These are phyloP conservation scores for Candida verbasci DNA, from an alignment of 805 yeast species.

Conservation along the genomic window DNA sequence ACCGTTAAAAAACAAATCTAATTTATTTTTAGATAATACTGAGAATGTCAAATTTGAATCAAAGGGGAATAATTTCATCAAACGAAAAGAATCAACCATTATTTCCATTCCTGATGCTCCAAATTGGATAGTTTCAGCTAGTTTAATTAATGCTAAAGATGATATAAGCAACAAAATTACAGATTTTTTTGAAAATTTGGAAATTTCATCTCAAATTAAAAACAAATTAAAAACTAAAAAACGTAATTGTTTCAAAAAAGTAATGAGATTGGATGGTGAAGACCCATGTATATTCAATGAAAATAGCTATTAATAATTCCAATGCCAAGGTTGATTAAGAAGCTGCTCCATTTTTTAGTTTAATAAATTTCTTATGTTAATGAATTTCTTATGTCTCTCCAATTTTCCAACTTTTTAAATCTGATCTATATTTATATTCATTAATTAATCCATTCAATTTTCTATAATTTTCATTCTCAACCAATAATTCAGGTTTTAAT, in stretches of 20 bases:
- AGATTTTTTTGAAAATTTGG: constrained; percentile 9
- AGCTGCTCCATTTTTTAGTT: too few species aligned
- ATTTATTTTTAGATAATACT: too few species aligned
- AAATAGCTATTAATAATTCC: not conserved
- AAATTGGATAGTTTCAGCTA: too few species aligned
- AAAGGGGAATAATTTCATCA: not conserved
- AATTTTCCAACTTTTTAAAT: constrained; percentile 32
- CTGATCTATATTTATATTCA: constrained; percentile 32
- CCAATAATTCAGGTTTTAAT: not conserved
- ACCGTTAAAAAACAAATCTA: constrained; percentile 14
- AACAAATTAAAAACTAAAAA: constrained; percentile 5
- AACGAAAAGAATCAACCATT: not conserved
- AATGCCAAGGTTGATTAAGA: too few species aligned
- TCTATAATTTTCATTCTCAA: constrained; percentile 17
- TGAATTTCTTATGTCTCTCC: too few species aligned
- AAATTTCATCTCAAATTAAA: constrained; percentile 7
- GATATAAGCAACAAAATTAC: constrained; percentile 7
- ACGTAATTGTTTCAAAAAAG: constrained; percentile 2
- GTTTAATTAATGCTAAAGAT: not conserved
- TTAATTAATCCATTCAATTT: constrained; percentile 36
- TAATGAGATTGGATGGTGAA: not conserved
- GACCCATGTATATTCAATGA: not conserved
- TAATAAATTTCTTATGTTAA: too few species aligned
- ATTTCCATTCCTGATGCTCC: too few species aligned
- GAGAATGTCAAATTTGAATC: not conserved